Evolutionary conservation across 148 eudicot genomes (phyloP).

Genomic region (Fagopyrum esculentum): DNA sequence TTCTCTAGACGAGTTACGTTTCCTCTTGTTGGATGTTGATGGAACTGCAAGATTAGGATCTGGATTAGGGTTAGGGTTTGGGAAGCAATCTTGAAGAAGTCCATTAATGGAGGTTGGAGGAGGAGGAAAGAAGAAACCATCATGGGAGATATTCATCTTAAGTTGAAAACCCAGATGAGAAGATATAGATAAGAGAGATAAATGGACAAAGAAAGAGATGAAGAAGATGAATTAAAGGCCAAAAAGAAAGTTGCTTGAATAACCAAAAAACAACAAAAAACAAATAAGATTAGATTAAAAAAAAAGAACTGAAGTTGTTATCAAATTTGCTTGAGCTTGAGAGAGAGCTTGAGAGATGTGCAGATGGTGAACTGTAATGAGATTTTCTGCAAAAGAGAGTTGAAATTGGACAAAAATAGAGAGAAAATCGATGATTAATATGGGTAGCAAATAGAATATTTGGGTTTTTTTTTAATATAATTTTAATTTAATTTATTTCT

Average conservation of each 20-base stretch:
- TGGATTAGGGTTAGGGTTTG: conserved; percentile 8
- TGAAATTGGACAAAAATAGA: conserved; percentile 1
- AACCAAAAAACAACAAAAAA: conserved; percentile 9
- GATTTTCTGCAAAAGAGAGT: neutral
- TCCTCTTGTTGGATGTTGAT: neutral
- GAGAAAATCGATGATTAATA: conserved; percentile 1
- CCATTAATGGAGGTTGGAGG: neutral
- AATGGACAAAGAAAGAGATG: conserved; percentile 6
- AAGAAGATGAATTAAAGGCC: conserved; percentile 7
- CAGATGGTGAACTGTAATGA: neutral
- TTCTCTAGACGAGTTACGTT: conserved; percentile 7
- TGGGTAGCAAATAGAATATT: conserved; percentile 8
- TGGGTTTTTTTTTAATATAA: neutral
- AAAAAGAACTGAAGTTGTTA: neutral
- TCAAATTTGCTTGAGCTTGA: neutral
- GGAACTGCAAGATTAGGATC: neutral
- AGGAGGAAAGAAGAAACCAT: conserved; percentile 11
- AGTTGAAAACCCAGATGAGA: neutral
- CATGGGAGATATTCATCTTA: conserved; percentile 10
- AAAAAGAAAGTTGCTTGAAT: neutral
- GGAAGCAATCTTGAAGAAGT: neutral
- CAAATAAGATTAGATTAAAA: neutral
- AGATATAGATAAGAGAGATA: conserved; percentile 3
- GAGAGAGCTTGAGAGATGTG: neutral
- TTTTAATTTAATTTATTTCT: neutral